Evolutionary conservation across 352 stramenopile species (phyloP).

Genomic region (Halophytophthora polymorphica): DNA sequence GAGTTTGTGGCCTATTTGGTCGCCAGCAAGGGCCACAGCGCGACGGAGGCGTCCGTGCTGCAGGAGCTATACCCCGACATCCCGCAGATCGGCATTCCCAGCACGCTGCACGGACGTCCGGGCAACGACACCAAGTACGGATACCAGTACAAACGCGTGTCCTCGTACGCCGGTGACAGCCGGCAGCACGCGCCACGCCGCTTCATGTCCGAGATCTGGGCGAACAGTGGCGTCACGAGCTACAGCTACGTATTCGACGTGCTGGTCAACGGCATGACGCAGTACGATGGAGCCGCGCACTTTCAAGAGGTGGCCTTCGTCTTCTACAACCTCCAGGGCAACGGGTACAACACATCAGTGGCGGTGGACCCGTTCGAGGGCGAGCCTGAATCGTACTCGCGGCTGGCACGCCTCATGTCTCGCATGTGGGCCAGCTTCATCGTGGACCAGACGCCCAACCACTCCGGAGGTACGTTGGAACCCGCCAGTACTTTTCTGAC

Average conservation of each 20-base stretch:
- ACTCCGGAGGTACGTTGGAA: too few species aligned
- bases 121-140: constrained; percentile 19
- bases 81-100: constrained; percentile 18
- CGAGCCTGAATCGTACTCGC: constrained; percentile 13
- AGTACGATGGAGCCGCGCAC: constrained; percentile 20
- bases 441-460: constrained; percentile 18
- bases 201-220: constrained; percentile 29
- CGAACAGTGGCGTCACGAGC: constrained; percentile 13
- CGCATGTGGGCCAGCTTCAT: constrained; percentile 35
- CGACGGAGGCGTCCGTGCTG: constrained; percentile 15
- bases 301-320: constrained; percentile 28
- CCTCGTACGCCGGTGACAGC: constrained; percentile 22
- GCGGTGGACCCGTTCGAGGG: constrained; percentile 20
- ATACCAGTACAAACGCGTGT: constrained; percentile 25
- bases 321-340: constrained; percentile 26
- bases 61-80: constrained; percentile 24
- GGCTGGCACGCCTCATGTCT: constrained; percentile 21
- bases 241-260: constrained; percentile 34
- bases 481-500: too few species aligned
- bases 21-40: constrained; percentile 18
- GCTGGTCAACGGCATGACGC: constrained; percentile 8
- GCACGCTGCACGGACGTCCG: constrained; percentile 19
- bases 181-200: constrained; percentile 19
- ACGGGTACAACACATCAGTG: constrained; percentile 25
- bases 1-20: constrained; percentile 22